Conservation (phyloP, 2,329 filamentous ascomycete species). For the Aspergillus fructus region DNA sequence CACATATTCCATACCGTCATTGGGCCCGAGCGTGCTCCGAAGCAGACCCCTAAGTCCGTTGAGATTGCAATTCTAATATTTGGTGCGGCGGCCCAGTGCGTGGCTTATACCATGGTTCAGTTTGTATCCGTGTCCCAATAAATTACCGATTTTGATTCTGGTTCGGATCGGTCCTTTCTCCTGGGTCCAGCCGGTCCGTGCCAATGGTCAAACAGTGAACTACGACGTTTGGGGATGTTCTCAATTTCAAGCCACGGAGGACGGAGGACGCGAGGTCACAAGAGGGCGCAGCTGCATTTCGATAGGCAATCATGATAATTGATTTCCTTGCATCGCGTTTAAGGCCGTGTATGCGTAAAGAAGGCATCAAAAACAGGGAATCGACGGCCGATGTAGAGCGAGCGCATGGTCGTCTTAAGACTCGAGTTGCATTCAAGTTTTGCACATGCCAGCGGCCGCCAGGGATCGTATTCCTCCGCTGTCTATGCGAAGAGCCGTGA, state of each 20-base stretch:
- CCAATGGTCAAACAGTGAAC: background rate
- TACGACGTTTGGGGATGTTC: background rate
- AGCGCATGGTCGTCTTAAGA: too few relatives aligned
- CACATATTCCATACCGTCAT: background rate
- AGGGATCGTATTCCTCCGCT: too few relatives aligned
- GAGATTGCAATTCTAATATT: background rate
- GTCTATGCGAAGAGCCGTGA: too few relatives aligned
- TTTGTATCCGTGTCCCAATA: background rate
- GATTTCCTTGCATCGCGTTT: background rate
- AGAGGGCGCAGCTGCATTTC: background rate
- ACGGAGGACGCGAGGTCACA: too few relatives aligned
- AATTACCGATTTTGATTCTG: background rate
- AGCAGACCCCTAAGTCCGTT: background rate
- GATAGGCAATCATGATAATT: background rate
- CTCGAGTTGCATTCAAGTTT: too few relatives aligned
- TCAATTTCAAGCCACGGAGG: background rate
- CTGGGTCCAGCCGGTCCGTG: background rate
- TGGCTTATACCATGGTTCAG: background rate
- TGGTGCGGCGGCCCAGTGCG: background rate
- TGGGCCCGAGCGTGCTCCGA: constrained; percentile 20
- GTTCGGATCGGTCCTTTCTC: constrained; percentile 8
- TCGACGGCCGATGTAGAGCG: too few relatives aligned
- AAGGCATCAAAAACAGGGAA: too few relatives aligned
- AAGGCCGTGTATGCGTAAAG: background rate
- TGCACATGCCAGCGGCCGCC: too few relatives aligned